Conservation (phyloP, 2,329 filamentous ascomycete species). For the Keithomyces neogunnii region DNA sequence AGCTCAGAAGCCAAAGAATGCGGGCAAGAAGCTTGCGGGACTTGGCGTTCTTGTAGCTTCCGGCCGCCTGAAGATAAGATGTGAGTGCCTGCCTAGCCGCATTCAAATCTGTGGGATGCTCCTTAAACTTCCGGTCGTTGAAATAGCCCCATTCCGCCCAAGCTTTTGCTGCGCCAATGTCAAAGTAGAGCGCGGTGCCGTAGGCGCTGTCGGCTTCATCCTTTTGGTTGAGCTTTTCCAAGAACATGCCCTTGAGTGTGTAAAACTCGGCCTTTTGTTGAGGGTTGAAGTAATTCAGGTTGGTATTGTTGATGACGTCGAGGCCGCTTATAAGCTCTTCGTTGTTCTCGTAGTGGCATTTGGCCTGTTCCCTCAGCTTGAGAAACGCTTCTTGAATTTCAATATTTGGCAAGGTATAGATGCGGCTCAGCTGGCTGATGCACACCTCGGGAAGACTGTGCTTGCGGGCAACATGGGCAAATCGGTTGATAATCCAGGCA, state of each 20-base stretch:
- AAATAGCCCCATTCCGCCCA: slow-evolving; percentile 99
- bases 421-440: slow-evolving; percentile 91
- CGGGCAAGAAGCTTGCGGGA: slow-evolving; percentile 87
- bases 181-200: slow-evolving; percentile 90
- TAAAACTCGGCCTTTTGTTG: slow-evolving; percentile 99
- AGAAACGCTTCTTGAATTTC: slow-evolving; percentile 99
- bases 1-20: slow-evolving; percentile 89
- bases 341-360: slow-evolving; percentile 95
- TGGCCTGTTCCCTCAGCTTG: slow-evolving; percentile 96
- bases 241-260: slow-evolving; percentile 98
- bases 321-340: slow-evolving; percentile 85
- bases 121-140: slow-evolving; percentile 93
- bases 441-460: slow-evolving; percentile 95
- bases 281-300: slow-evolving; percentile 93
- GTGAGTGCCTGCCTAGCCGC: slow-evolving; percentile 87
- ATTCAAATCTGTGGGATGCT: slow-evolving; percentile 72
- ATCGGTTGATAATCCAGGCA: slow-evolving; percentile 99
- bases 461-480: slow-evolving; percentile 94
- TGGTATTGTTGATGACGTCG: slow-evolving; percentile 99
- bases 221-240: slow-evolving; percentile 86
- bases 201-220: slow-evolving; percentile 90
- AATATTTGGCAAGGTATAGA: slow-evolving; percentile 98
- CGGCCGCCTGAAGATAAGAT: slow-evolving; percentile 91
- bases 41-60: slow-evolving; percentile 95
- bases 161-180: slow-evolving; percentile 89